These are phyloP conservation scores for Phycomyces blakesleeanus DNA, from an alignment of 192 early-diverging fungal species.

Conservation along the genomic window DNA sequence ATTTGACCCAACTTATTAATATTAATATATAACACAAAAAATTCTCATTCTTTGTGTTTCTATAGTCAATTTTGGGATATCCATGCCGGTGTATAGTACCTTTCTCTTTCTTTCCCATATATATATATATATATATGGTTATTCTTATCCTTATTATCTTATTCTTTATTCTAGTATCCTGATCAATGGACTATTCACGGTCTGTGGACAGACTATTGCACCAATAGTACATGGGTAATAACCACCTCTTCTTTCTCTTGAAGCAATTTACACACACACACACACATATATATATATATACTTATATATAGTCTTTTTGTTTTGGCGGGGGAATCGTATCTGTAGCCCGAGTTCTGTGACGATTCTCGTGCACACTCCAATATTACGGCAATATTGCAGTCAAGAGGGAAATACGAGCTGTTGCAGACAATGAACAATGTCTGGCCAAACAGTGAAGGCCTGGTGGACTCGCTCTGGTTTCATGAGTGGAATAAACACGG, in stretches of 20 bases:
- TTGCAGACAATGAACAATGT: slow-evolving; percentile 47
- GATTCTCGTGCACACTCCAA: slow-evolving; percentile 44
- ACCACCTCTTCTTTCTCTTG: no score
- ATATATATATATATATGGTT: no score
- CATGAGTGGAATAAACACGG: slow-evolving; percentile 79
- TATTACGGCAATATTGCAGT: slow-evolving; percentile 3
- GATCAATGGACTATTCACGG: slow-evolving; percentile 64
- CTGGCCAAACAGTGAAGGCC: slow-evolving; percentile 62
- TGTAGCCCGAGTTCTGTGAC: slow-evolving; percentile 50
- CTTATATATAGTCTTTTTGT: no score
- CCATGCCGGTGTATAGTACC: slow-evolving; percentile 32
- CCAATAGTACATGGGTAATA: slow-evolving; percentile 10
- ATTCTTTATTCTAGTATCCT: slow-evolving; percentile 30
- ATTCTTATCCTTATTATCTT: background rate
- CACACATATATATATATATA: background rate
- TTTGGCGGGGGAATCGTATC: no score
- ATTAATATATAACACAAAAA: no score
- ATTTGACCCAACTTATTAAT: no score
- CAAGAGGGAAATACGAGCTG: slow-evolving; percentile 13
- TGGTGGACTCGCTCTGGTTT: slow-evolving; percentile 67
- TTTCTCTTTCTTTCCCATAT: background rate
- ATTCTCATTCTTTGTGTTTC: background rate
- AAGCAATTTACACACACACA: background rate
- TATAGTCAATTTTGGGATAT: slow-evolving; percentile 49
- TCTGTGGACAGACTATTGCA: slow-evolving; percentile 66